A percentile compares a stretch with the other conserved stretches of the same genome.
Conservation (phyloP, 1,284 basidiomycete species). For the Naganishia albida region DNA sequence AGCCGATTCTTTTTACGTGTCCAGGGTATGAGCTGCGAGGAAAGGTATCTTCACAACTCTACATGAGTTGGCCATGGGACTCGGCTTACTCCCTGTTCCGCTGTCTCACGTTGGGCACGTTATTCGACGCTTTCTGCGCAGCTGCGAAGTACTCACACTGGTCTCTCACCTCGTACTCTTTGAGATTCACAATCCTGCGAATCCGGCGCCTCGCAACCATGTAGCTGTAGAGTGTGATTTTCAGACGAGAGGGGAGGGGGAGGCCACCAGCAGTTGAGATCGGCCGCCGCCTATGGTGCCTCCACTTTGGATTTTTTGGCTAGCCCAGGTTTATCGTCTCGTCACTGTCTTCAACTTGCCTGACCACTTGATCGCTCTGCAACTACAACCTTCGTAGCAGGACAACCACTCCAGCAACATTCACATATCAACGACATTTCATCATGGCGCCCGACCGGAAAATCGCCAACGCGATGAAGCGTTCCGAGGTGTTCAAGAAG, state of each 20-base stretch:
- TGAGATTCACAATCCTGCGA: too few relatives aligned
- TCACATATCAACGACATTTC: background rate
- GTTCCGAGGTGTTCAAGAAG: conserved; percentile 73
- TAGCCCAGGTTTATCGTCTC: too few relatives aligned
- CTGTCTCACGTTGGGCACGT: too few relatives aligned
- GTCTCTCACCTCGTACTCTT: too few relatives aligned
- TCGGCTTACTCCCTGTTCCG: too few relatives aligned
- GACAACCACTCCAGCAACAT: background rate
- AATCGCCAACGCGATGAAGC: conserved; percentile 82
- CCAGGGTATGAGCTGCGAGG: background rate
- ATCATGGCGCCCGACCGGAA: conserved; percentile 49
- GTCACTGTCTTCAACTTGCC: too few relatives aligned
- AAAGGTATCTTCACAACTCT: background rate
- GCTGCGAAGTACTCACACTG: too few relatives aligned
- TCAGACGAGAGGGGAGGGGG: background rate
- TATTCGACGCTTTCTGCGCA: too few relatives aligned
- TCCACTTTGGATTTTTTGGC: conserved; percentile 12
- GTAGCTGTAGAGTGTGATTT: background rate
- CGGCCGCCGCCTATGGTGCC: background rate
- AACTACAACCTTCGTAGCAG: background rate
- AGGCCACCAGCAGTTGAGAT: background rate
- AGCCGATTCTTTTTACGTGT: conserved; percentile 16
- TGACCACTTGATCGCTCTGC: background rate
- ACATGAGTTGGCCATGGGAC: background rate
- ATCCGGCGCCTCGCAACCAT: too few relatives aligned